Evolutionary conservation across 2,329 filamentous ascomycete genomes (phyloP), one percentile per base, ranked within the genome.

Genomic region (Calonectria pauciramosa): DNA sequence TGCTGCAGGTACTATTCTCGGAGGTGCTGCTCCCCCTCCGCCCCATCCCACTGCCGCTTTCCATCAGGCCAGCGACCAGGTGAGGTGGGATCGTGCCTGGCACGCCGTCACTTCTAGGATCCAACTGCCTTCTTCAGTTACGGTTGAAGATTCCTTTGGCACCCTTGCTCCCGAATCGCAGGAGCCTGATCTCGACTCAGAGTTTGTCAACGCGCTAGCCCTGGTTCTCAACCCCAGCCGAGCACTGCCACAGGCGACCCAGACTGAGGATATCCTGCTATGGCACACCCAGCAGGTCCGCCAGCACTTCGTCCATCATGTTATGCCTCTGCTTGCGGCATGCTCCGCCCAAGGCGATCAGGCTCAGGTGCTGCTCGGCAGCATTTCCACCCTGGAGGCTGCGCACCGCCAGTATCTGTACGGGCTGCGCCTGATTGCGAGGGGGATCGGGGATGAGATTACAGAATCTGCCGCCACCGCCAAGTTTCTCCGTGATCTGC

Each of bases 281-380:
- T 93, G 92, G 92, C 90, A 93, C 81, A 89, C 88, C 30, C 88
- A 90, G 71, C 91, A 93, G 83, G 90, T 91, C 52, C 88, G 91
- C 51, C 86, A 88, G 74, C 91, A 93, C 82, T 93, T 93, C 79
- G 84, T 91, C 34, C 88, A 89, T 74, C 88, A 92, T 79, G 90
- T 92, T 20, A 84, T 92, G 70, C 91, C 91, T 26, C 81, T 91
- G 69, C 85, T 93, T 41, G 84, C 87, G 14, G 86, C 87, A 28
- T 89, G 89, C 73, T 84, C 86, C 54, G 80, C 82, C 72, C 84
- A 88, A 69, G 77, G 81, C 7, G 86, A 88, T 68, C 84, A 87
- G 71, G 82, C 83, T 4, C 86, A 90, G 77, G 85, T 91, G 68
- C 83, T 91, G 7, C 82, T 89, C 30, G 86, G 87, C 74, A 90